A percentile compares a stretch with the other conserved stretches of the same genome.
These are phyloP conservation scores for Rhizophagus prolifer DNA, from an alignment of 192 early-diverging fungal species.

Conservation along the genomic window DNA sequence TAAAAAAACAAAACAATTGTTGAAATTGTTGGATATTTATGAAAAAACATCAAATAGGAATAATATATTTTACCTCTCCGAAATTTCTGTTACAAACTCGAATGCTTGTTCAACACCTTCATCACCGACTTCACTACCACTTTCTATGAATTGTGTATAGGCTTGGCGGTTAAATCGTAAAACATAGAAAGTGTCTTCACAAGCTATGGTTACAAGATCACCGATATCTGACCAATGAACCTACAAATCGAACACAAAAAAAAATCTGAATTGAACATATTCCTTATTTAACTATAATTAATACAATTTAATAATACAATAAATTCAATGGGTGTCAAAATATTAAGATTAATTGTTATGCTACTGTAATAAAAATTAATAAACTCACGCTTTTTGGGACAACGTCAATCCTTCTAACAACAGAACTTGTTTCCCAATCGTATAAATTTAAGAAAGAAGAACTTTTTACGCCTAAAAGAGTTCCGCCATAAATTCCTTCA, in stretches of 20 bases:
- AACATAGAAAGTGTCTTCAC: constrained; percentile 93
- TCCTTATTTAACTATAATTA: neutral
- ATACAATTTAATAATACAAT: neutral
- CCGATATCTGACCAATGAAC: constrained; percentile 96
- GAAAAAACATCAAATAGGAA: too few relatives aligned
- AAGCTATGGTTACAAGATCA: constrained; percentile 87
- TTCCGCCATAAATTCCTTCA: constrained; percentile 94
- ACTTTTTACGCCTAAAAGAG: constrained; percentile 84
- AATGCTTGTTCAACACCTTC: constrained; percentile 97
- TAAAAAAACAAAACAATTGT: constrained; percentile 35
- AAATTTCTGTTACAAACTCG: constrained; percentile 91
- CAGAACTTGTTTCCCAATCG: constrained; percentile 93
- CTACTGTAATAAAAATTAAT: neutral
- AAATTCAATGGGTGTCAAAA: too few relatives aligned
- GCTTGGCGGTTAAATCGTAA: constrained; percentile 91
- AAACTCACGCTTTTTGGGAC: constrained; percentile 68
- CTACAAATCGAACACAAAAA: constrained; percentile 29
- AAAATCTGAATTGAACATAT: neutral
- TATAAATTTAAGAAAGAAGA: constrained; percentile 90
- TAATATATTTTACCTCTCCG: constrained; percentile 60
- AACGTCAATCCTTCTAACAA: constrained; percentile 93
- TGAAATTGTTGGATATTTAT: neutral
- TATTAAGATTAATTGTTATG: too few relatives aligned
- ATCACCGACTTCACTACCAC: constrained; percentile 71
- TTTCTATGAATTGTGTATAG: constrained; percentile 69